Conservation (phyloP, 495 filamentous ascomycete species). For the Parachaetomium inaequale region DNA sequence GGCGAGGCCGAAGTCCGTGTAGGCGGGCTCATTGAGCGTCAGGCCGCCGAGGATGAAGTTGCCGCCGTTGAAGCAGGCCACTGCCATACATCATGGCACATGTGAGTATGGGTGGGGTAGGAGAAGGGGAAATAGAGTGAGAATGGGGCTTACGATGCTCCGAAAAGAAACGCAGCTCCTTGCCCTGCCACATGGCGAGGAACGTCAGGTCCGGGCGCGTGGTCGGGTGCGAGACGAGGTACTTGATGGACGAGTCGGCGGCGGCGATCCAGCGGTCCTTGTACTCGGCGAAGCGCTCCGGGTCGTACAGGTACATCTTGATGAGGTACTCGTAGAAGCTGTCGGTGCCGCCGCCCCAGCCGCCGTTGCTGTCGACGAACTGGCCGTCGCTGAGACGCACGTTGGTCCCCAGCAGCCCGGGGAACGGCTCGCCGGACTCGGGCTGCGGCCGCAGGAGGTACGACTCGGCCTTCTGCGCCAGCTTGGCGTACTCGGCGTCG, state of each 20-base stretch:
- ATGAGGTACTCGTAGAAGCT: slow-evolving; percentile 91
- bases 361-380: slow-evolving; percentile 63
- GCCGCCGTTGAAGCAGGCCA: slow-evolving; percentile 82
- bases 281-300: slow-evolving; percentile 58
- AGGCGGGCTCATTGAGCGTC: slow-evolving; percentile 58
- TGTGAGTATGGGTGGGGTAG: not conserved
- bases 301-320: slow-evolving; percentile 89
- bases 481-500: slow-evolving; percentile 58
- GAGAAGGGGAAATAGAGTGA: not conserved
- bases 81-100: slow-evolving; percentile 7
- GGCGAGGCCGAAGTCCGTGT: slow-evolving; percentile 69
- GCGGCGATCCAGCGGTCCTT: slow-evolving; percentile 73
- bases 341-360: slow-evolving; percentile 79
- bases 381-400: slow-evolving; percentile 61
- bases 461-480: slow-evolving; percentile 66
- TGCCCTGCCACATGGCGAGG: slow-evolving; percentile 58
- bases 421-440: slow-evolving; percentile 63
- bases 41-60: slow-evolving; percentile 85
- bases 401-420: slow-evolving; percentile 69
- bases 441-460: slow-evolving; percentile 69
- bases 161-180: slow-evolving; percentile 48
- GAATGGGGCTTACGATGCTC: slow-evolving; percentile 51
- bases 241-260: slow-evolving; percentile 68
- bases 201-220: slow-evolving; percentile 71
- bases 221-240: slow-evolving; percentile 69